A percentile compares a stretch with the other conserved stretches of the same genome.
phyloP scores from a whole-genome alignment of 768 basidiomycete genomes.

The Pleurotus djamor region DNA sequence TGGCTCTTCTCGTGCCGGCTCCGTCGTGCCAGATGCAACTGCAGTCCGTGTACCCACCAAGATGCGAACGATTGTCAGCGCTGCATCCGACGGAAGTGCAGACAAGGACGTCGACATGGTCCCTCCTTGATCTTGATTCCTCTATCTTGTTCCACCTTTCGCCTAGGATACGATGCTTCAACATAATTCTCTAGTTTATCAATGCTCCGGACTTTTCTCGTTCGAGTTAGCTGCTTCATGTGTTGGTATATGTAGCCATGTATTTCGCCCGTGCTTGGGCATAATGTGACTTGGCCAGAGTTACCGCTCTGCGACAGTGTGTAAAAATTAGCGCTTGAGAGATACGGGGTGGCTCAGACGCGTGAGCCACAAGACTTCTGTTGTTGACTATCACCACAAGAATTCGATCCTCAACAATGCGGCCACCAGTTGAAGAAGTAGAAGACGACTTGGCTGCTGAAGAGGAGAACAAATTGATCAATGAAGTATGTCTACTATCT shows the following conservation, averaged over 20 bases:
- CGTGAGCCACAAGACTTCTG: neutral
- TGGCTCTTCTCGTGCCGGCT: conserved; percentile 57
- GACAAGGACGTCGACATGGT: conserved; percentile 30
- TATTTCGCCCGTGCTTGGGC: too few species aligned
- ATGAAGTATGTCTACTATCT: conserved; percentile 57
- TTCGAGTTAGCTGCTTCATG: too few species aligned
- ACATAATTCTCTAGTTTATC: too few species aligned
- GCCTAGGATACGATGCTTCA: too few species aligned
- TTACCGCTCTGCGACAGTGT: too few species aligned
- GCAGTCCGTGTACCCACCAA: conserved; percentile 54
- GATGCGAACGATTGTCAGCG: conserved; percentile 61
- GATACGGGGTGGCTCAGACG: neutral
- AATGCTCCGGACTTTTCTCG: too few species aligned
- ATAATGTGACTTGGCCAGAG: too few species aligned
- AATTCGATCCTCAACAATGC: conserved; percentile 28
- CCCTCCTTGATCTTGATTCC: neutral
- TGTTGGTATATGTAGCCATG: too few species aligned
- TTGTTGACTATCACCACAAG: neutral
- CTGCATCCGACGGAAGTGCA: conserved; percentile 39
- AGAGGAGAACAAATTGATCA: conserved; percentile 86
- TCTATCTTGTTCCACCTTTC: neutral
- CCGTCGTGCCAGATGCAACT: conserved; percentile 45
- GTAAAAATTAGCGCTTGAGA: neutral
- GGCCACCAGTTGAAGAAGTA: conserved; percentile 59
- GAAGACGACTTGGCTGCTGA: conserved; percentile 82